These are phyloP conservation scores for Sporothrix brasiliensis DNA, from an alignment of 2,329 filamentous ascomycete genomes.

Conservation along the genomic window DNA sequence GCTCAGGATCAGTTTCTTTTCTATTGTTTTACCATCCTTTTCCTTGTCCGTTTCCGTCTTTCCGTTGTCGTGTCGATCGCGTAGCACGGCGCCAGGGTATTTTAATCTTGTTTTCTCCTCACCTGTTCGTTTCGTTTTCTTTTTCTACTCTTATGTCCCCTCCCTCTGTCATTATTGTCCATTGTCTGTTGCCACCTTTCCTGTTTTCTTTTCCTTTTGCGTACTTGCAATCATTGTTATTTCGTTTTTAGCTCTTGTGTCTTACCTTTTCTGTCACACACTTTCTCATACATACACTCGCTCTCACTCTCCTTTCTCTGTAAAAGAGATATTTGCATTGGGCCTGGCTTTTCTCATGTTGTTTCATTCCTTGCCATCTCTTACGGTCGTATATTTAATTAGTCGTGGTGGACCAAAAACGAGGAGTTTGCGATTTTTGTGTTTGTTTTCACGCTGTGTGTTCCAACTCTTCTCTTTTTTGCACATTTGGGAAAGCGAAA, in stretches of 20 bases:
- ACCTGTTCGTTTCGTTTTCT: slow-evolving; percentile 13
- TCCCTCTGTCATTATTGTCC: background rate
- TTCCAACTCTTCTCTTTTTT: slow-evolving; percentile 23
- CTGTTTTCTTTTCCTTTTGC: background rate
- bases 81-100: slow-evolving; percentile 37
- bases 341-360: slow-evolving; percentile 33
- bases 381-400: slow-evolving; percentile 32
- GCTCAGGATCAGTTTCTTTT: slow-evolving; percentile 33
- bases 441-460: background rate
- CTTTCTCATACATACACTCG: slow-evolving; percentile 10
- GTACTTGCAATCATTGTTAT: background rate
- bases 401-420: slow-evolving; percentile 20
- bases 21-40: background rate
- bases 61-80: slow-evolving; percentile 32
- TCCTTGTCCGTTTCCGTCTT: background rate
- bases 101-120: slow-evolving; percentile 24
- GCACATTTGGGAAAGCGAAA: slow-evolving; percentile 22
- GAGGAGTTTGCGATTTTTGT: background rate
- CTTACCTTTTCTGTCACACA: slow-evolving; percentile 4
- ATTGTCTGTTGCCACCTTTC: background rate
- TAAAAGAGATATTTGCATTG: slow-evolving; percentile 34
- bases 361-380: slow-evolving; percentile 21
- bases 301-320: background rate
- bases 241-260: slow-evolving; percentile 19
- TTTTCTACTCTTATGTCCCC: background rate